Percentiles rank a stretch among this genome's conserved stretches.
Evolutionary conservation across 2,329 filamentous ascomycete species (phyloP).

Genomic region (Venturia aucupariae): DNA sequence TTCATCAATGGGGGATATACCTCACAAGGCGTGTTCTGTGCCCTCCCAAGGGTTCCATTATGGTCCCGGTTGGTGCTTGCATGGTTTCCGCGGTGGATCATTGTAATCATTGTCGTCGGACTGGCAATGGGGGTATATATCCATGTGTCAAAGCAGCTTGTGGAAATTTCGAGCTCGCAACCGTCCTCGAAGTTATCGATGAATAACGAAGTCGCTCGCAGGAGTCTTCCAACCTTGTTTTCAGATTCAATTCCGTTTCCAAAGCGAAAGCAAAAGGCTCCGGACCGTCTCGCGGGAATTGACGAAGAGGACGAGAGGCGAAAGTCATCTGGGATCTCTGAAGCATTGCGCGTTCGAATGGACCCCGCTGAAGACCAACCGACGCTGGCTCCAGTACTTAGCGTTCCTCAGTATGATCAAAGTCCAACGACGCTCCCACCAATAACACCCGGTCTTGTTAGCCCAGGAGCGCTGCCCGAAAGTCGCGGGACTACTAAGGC

Average conservation of each 20-base stretch:
- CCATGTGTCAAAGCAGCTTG: constrained; percentile 47
- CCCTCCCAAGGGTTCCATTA: constrained; percentile 54
- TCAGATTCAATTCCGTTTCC: neutral
- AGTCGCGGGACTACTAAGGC: neutral
- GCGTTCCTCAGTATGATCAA: neutral
- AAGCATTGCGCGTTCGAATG: neutral
- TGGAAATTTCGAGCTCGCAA: constrained; percentile 19
- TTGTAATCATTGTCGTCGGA: constrained; percentile 53
- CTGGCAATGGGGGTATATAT: constrained; percentile 63
- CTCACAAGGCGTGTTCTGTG: constrained; percentile 59
- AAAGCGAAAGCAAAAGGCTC: neutral
- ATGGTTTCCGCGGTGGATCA: constrained; percentile 66
- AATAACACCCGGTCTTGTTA: neutral
- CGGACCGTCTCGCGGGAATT: neutral
- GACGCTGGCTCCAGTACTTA: neutral
- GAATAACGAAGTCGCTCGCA: neutral
- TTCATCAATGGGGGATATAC: constrained; percentile 52
- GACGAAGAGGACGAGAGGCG: neutral
- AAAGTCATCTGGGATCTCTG: neutral
- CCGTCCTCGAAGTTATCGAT: neutral
- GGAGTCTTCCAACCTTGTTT: neutral
- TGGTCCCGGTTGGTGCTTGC: constrained; percentile 62
- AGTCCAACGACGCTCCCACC: neutral
- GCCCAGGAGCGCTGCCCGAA: neutral
- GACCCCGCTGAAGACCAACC: neutral